phyloP scores from a whole-genome alignment of 768 basidiomycete species.

The Macrolepiota fuliginosa region DNA sequence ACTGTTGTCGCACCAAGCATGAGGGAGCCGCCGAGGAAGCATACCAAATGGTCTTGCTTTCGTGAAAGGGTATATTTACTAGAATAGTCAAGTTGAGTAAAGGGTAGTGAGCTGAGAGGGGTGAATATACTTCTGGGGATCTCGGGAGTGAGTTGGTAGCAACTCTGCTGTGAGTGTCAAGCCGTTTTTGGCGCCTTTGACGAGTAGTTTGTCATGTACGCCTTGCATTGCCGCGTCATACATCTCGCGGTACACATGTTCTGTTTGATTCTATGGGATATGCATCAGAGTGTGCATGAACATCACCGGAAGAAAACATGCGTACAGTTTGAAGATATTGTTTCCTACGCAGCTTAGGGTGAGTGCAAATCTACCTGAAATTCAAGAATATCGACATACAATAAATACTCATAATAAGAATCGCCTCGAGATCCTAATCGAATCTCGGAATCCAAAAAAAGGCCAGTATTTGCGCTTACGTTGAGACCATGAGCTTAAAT shows the following conservation, averaged over 20 bases:
- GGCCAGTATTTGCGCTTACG: conserved; percentile 29
- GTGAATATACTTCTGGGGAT: conserved; percentile 24
- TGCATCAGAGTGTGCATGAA: neutral
- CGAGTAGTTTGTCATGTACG: conserved; percentile 71
- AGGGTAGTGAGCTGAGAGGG: neutral
- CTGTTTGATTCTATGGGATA: conserved; percentile 59
- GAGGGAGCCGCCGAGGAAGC: conserved; percentile 91
- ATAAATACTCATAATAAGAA: conserved; percentile 89
- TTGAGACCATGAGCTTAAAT: neutral
- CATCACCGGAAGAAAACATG: neutral
- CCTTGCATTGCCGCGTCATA: conserved; percentile 84
- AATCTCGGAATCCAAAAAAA: conserved; percentile 65
- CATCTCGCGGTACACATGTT: conserved; percentile 83
- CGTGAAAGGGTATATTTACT: conserved; percentile 71
- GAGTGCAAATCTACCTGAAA: neutral
- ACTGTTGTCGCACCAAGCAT: conserved; percentile 82
- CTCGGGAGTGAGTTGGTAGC: conserved; percentile 41
- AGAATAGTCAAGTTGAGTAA: neutral
- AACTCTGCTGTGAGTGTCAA: conserved; percentile 84
- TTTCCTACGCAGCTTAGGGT: conserved; percentile 40
- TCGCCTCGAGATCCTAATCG: conserved; percentile 93
- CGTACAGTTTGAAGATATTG: conserved; percentile 82
- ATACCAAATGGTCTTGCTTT: conserved; percentile 96
- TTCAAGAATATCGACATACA: conserved; percentile 43
- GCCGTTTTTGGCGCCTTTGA: conserved; percentile 52